Evolutionary conservation across 257 asterid species (phyloP), one percentile per base, ranked within the genome.

Genomic region (Eucommia ulmoides): DNA sequence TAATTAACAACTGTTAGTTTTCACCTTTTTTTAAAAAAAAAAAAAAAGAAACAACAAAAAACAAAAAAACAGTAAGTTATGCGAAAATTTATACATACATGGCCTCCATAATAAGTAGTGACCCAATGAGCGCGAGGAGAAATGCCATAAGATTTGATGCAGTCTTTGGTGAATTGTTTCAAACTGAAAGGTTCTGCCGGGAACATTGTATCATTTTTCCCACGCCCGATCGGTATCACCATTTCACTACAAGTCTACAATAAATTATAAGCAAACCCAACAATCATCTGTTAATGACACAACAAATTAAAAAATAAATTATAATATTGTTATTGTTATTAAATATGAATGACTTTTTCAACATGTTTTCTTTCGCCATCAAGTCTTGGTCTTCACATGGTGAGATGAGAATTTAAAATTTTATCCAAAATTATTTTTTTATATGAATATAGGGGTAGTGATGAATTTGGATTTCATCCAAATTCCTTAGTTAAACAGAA

Each of bases 41-140:
- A 3, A 6, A 38, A 38, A 2, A 38, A 38, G 10, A 38, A 38
- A 8, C 3, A 38, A 4, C 6, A 6, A 26, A 6, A 26, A 26
- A 26, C 6, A 26, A 12, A 12, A 4, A 12, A 26, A 26, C 6
- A 12, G 44, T 10, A 35, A 35, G 16, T 10, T 2, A 35, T 4
- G 44, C 11, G 16, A 35, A 35, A 17, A 35, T 10, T 10, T 16
- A 8, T 29, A 29, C 7, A 15, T 68, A 81, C 93, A 50, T 71
- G 75, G 51, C 82, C 93, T 20, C 82, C 93, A 25, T 70, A 75
- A n/a, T 65, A 53, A 11, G 59, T 66, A n/a, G 53, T 52, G 22
- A 52, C 11, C 70, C 70, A 64, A 20, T 50, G 49, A 19, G 56
- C 56, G 7, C 56, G 11, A 25, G 64, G 55, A 20, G 45, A 12